A percentile compares a stretch with the other conserved stretches of the same genome.
phyloP scores from a whole-genome alignment of 306 rosid species.

The Rosa multiflora region DNA sequence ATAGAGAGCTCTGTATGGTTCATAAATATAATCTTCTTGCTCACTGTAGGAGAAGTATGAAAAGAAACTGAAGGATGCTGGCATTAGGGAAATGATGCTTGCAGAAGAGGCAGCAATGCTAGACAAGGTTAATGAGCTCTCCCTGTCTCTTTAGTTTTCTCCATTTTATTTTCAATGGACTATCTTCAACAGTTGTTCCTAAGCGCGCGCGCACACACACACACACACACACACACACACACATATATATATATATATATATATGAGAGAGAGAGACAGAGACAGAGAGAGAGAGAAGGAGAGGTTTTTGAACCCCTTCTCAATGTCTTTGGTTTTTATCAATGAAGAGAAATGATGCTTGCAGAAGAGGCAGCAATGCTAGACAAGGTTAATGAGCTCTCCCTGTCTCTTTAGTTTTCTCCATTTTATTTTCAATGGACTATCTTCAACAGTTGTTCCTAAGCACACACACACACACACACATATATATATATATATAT shows the following conservation, averaged over 20 bases:
- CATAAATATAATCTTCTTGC: conserved; percentile 17
- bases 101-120: conserved; percentile 93
- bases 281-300: no score
- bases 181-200: not conserved
- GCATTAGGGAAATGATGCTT: conserved; percentile 77
- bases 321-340: not conserved
- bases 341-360: conserved; percentile 60
- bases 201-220: no score
- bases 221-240: not conserved
- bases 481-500: not conserved
- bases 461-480: not conserved
- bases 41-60: conserved; percentile 69
- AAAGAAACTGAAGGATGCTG: conserved; percentile 85
- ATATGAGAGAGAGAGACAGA: not conserved
- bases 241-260: not conserved
- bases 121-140: conserved; percentile 60
- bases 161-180: conserved; percentile 4
- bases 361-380: conserved; percentile 93
- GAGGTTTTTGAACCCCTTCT: not conserved
- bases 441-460: not conserved
- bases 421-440: conserved; percentile 4
- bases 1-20: conserved; percentile 23
- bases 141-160: conserved; percentile 6
- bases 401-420: conserved; percentile 6
- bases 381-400: conserved; percentile 60